These are phyloP conservation scores for Aspergillus fumigatus DNA, from an alignment of 2,329 filamentous ascomycete species.

Conservation along the genomic window DNA sequence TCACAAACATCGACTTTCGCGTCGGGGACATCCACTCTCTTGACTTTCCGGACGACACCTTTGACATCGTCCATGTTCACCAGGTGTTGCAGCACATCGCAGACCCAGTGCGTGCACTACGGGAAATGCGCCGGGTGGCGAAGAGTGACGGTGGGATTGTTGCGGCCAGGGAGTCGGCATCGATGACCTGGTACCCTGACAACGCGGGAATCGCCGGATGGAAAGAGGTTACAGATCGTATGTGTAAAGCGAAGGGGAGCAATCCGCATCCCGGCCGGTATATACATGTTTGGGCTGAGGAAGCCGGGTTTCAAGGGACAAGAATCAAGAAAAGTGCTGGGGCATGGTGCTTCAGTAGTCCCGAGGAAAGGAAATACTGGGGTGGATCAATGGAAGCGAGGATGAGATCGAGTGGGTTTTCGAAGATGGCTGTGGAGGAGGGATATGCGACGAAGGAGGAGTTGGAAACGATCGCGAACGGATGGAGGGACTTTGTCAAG, in stretches of 20 bases:
- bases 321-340: constrained; percentile 27
- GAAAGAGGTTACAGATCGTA: constrained; percentile 16
- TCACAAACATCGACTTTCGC: constrained; percentile 34
- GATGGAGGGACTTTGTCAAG: constrained; percentile 32
- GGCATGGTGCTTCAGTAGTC: constrained; percentile 33
- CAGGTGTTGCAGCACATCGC: constrained; percentile 56
- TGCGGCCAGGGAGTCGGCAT: constrained; percentile 42
- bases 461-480: constrained; percentile 28
- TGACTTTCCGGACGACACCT: constrained; percentile 41
- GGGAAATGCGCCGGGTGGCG: constrained; percentile 53
- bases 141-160: constrained; percentile 54
- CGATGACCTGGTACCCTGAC: constrained; percentile 30
- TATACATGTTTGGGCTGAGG: constrained; percentile 33
- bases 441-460: constrained; percentile 29
- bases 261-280: constrained; percentile 24
- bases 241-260: constrained; percentile 22
- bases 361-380: constrained; percentile 32
- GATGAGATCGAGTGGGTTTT: constrained; percentile 24
- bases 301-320: constrained; percentile 28
- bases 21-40: constrained; percentile 42
- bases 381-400: constrained; percentile 32
- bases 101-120: constrained; percentile 47
- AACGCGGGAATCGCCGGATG: constrained; percentile 23
- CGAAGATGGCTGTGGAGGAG: constrained; percentile 23
- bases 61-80: constrained; percentile 58